Base-by-base conservation (phyloP, 306 rosid species). In the Calophaca sinica region DNA sequence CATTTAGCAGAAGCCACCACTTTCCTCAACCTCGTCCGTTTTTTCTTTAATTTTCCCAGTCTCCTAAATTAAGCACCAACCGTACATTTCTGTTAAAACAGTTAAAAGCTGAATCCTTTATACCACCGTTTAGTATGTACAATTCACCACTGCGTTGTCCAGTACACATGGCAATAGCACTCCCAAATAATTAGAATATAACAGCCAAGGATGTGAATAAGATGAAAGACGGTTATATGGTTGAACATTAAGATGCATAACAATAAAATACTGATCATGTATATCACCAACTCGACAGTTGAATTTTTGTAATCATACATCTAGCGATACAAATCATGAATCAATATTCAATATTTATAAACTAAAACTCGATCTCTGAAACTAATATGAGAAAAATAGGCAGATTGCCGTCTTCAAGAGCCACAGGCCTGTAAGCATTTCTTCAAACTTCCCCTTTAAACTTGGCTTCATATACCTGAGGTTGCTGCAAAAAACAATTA, bases 401-500 rank as follows among this genome's bases (percentile, higher is more conserved):
- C 70, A 39, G 42, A n/a, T 5, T 20, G 59, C 12, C 44, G 11
- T 65, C 70, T 8, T 46, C 10, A 52, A 35, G 35, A 29, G 32
- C 29, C 38, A 52, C 72, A 41, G 45, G 31, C 68, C 11, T 15
- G 72, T 9, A 59, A 62, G 70, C 83, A 67, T 41, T 64, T 44
- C 73, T 76, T 88, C 89, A 94, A n/a, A 80, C 84, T 57, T 79
- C 88, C 62, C 85, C 86, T 73, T 72, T 82, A 85, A 91, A 91
- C 88, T 84, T 94, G 28, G 92, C 90, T 80, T 91, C 96, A 59
- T 91, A 94, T 6, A 80, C 73, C 81, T 90, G 89, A 1, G 96
- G 96, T 88, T 82, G 86, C 98, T 94, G 93, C 89, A 82, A 79
- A 13, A 83, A 6, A 68, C 7, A 64, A 66, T 9, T 51, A 50